phyloP scores from a whole-genome alignment of 805 yeast genomes.

The Tetrapisispora namnaoensis region DNA sequence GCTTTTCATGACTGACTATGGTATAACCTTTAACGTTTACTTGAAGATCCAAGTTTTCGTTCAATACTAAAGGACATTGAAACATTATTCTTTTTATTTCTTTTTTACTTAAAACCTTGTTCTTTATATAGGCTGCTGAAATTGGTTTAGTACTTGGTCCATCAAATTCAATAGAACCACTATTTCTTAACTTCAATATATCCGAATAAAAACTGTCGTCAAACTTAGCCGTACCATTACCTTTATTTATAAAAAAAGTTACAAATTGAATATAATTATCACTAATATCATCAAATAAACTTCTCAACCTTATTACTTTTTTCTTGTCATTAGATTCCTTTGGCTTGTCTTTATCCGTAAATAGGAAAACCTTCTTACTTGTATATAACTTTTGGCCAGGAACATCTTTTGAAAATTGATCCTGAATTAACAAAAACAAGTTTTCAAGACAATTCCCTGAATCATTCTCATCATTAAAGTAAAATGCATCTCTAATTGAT shows the following conservation, averaged over 20 bases:
- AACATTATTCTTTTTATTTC: constrained; percentile 57
- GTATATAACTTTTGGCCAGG: constrained; percentile 38
- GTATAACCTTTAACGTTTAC: constrained; percentile 68
- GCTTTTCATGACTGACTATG: constrained; percentile 45
- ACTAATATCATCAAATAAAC: constrained; percentile 45
- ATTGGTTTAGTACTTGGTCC: constrained; percentile 37
- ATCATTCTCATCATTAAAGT: constrained; percentile 15
- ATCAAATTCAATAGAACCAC: constrained; percentile 19
- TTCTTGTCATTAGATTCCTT: constrained; percentile 30
- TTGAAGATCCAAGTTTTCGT: constrained; percentile 36
- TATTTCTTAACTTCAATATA: constrained; percentile 32
- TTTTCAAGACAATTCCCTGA: constrained; percentile 26
- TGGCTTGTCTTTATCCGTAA: constrained; percentile 72
- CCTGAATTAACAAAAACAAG: constrained; percentile 43
- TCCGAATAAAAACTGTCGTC: constrained; percentile 43
- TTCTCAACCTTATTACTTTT: constrained; percentile 41
- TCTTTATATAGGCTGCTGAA: constrained; percentile 34
- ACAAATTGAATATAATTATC: constrained; percentile 42
- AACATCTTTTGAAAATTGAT: constrained; percentile 40
- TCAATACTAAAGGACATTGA: constrained; percentile 48
- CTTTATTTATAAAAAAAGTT: constrained; percentile 48
- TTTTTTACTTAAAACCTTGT: constrained; percentile 43
- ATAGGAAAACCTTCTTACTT: constrained; percentile 51
- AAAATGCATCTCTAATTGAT: constrained; percentile 25
- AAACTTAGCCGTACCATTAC: constrained; percentile 30